Base-by-base conservation (phyloP, 805 yeast species). In the Yarrowia sp. region DNA sequence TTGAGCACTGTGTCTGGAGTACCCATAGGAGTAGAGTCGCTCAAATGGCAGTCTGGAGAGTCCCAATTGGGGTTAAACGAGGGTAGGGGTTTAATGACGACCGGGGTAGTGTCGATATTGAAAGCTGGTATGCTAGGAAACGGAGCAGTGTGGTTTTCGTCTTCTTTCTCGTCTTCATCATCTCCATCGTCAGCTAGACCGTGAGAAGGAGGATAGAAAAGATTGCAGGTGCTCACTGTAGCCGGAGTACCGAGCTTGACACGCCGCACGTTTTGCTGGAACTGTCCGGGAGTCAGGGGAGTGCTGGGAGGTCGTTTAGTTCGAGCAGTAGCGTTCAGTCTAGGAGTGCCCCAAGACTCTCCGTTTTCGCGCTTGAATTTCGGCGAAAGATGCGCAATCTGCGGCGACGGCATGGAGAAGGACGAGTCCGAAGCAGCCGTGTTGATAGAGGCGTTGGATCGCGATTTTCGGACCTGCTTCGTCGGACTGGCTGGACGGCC, bases 1-100 rank as follows among this genome's bases (percentile, higher is more conserved):
- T 63, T 63, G 26, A 63, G 40, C 15, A 63, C 67, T 3, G 67
- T 48, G 5, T 63, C 56, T 3, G 67, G 67, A 3, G 67, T 63
- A 2, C 67, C 67, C 67, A 48, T 46, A 11, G 67, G 67, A 1
- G 67, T 63, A 9, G 67, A 63, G 32, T 63, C 67, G n/a, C 52
- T 43, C 15, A 59, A 22, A 45, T 56, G 63, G 40, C 65, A 59
- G 35, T 59, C 65, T 3, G 65, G 65, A 3, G 65, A 59, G 52
- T 59, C 65, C 65, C 65, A 59, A 19, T 59, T 59, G 50, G 50
- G 65, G 65, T 59, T 59, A 19, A 59, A 59, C 1, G 65, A 59
- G 2, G 65, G 65, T 35, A 45, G 43, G 2, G 65, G 52, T 35
- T 59, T 45, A 16, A 5, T n/a, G 2, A 32, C 8, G 11, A 56